These are phyloP conservation scores for Pouteria glomerata DNA, from an alignment of 148 eudicot genomes.

Conservation along the genomic window DNA sequence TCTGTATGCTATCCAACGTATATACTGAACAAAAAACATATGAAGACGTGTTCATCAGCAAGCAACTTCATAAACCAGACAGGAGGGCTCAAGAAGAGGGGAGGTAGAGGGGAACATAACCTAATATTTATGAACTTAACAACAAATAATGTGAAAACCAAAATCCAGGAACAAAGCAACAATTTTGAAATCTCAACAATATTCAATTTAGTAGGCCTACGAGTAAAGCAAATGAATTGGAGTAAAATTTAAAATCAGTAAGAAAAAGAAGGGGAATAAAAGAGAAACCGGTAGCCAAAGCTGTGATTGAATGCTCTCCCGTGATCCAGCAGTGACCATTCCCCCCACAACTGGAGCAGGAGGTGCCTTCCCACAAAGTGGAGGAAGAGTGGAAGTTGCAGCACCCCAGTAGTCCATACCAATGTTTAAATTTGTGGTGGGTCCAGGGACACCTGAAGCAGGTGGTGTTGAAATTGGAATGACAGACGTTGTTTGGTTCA, in stretches of 20 bases:
- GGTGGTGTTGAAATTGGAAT: slow-evolving; percentile 63
- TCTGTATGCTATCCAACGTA: too few relatives aligned
- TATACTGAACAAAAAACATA: too few relatives aligned
- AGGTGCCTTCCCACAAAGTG: slow-evolving; percentile 60
- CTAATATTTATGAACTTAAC: too few relatives aligned
- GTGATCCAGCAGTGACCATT: slow-evolving; percentile 63
- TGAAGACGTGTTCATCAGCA: too few relatives aligned
- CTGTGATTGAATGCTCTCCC: slow-evolving; percentile 79
- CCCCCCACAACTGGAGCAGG: slow-evolving; percentile 70
- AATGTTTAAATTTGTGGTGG: slow-evolving; percentile 88
- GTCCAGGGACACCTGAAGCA: slow-evolving; percentile 60
- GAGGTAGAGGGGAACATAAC: too few relatives aligned
- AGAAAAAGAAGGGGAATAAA: background rate
- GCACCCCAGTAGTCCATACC: slow-evolving; percentile 97
- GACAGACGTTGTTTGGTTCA: slow-evolving; percentile 52
- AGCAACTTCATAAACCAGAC: too few relatives aligned
- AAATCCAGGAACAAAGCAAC: background rate
- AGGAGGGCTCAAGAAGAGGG: too few relatives aligned
- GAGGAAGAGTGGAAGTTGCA: slow-evolving; percentile 57
- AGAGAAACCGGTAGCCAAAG: slow-evolving; percentile 70
- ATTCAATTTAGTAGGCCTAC: background rate
- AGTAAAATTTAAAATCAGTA: background rate
- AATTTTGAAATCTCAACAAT: background rate
- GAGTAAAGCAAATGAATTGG: background rate
- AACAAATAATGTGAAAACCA: too few relatives aligned